Evolutionary conservation across 805 yeast species (phyloP).

Genomic region (Schwanniomyces sp.): DNA sequence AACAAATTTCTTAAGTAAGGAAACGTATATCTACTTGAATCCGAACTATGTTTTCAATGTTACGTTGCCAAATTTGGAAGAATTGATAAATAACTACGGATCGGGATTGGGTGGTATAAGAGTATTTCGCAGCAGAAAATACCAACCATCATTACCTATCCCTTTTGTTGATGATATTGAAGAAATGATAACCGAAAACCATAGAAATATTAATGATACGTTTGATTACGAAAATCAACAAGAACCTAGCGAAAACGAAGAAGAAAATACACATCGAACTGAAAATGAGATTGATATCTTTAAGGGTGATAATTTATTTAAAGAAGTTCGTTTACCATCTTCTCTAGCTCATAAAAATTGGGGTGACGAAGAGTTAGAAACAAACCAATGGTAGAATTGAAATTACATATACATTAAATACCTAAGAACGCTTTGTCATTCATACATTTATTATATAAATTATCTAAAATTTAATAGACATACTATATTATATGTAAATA

Average conservation of each 20-base stretch:
- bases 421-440: background rate
- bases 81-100: constrained; percentile 74
- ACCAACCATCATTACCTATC: constrained; percentile 72
- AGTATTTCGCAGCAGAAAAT: constrained; percentile 51
- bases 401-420: background rate
- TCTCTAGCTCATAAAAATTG: constrained; percentile 51
- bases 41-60: constrained; percentile 54
- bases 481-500: background rate
- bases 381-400: constrained; percentile 61
- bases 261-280: background rate
- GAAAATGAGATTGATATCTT: constrained; percentile 9
- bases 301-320: constrained; percentile 51
- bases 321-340: constrained; percentile 48
- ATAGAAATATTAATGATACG: constrained; percentile 29
- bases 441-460: background rate
- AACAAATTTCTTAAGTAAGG: constrained; percentile 38
- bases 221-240: constrained; percentile 23
- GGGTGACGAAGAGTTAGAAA: constrained; percentile 47
- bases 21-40: constrained; percentile 49
- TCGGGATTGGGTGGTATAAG: constrained; percentile 67
- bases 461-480: background rate
- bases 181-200: constrained; percentile 44
- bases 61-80: constrained; percentile 70
- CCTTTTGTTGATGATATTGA: constrained; percentile 72
- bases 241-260: constrained; percentile 23